A percentile compares a stretch with the other conserved stretches of the same genome.
Conservation (phyloP, 352 stramenopile genomes). For the Pythium aristosporum region DNA sequence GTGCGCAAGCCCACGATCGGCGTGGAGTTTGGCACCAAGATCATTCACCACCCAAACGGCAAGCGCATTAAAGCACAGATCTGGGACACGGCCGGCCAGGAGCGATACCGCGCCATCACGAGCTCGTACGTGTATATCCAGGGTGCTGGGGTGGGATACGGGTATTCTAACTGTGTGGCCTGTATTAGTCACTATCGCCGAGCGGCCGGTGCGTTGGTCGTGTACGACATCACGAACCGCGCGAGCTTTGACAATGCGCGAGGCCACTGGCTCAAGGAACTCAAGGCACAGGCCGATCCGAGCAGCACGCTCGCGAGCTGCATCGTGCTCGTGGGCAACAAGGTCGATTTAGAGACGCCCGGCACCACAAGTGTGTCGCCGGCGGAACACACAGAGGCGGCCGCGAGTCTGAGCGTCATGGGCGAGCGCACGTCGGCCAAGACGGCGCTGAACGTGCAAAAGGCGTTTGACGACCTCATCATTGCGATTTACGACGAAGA, state of each 20-base stretch:
- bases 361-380: conserved; percentile 29
- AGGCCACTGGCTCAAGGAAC: conserved; percentile 71
- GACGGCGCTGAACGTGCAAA: conserved; percentile 60
- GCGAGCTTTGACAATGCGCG: conserved; percentile 71
- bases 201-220: conserved; percentile 64
- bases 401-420: conserved; percentile 41
- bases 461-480: conserved; percentile 71
- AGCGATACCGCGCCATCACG: conserved; percentile 82
- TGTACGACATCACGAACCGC: conserved; percentile 74
- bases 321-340: conserved; percentile 82
- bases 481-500: conserved; percentile 69
- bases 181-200: conserved; percentile 63
- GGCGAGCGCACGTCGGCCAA: conserved; percentile 67
- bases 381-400: conserved; percentile 43
- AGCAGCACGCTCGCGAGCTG: conserved; percentile 65
- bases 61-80: conserved; percentile 85
- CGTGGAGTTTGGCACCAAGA: conserved; percentile 82
- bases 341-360: conserved; percentile 50
- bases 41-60: conserved; percentile 69
- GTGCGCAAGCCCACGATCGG: conserved; percentile 76
- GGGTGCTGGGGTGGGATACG: not conserved
- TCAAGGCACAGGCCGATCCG: conserved; percentile 58
- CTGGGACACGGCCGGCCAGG: conserved; percentile 80
- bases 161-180: not conserved
- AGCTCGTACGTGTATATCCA: conserved; percentile 47